phyloP scores from a whole-genome alignment of 75 land plant species.

The Pseudotsuga menziesii region DNA sequence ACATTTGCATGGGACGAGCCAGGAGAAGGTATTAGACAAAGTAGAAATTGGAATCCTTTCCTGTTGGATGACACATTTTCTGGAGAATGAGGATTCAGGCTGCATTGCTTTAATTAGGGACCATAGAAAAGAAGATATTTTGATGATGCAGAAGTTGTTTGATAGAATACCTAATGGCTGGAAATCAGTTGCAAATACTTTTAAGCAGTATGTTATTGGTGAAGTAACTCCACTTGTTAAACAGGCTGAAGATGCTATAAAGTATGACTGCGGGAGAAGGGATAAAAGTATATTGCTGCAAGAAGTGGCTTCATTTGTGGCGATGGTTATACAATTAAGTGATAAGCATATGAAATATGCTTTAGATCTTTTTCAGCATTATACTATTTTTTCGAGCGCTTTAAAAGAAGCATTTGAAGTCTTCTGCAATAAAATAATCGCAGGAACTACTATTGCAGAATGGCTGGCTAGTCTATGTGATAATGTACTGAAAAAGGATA shows the following conservation, averaged over 20 bases:
- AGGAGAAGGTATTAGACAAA: conserved; percentile 76
- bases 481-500: conserved; percentile 80
- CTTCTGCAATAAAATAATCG: conserved; percentile 83
- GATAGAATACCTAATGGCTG: conserved; percentile 59
- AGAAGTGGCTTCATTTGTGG: conserved; percentile 38
- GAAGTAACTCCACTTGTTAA: conserved; percentile 79
- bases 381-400: conserved; percentile 77
- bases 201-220: conserved; percentile 84
- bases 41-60: conserved; percentile 75
- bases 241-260: conserved; percentile 81
- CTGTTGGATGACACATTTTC: conserved; percentile 58
- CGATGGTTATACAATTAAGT: conserved; percentile 78
- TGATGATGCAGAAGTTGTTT: conserved; percentile 78
- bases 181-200: conserved; percentile 68
- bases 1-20: conserved; percentile 80
- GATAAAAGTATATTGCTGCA: conserved; percentile 45
- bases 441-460: conserved; percentile 82
- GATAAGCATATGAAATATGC: conserved; percentile 83
- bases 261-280: conserved; percentile 5
- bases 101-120: conserved; percentile 80
- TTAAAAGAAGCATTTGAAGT: conserved; percentile 88
- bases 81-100: conserved; percentile 90
- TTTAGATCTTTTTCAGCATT: conserved; percentile 64
- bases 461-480: conserved; percentile 83
- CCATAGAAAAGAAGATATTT: conserved; percentile 86